A percentile compares a stretch with the other conserved stretches of the same genome.
Conservation (phyloP, 805 yeast genomes). For the Geotrichum ghanense region DNA sequence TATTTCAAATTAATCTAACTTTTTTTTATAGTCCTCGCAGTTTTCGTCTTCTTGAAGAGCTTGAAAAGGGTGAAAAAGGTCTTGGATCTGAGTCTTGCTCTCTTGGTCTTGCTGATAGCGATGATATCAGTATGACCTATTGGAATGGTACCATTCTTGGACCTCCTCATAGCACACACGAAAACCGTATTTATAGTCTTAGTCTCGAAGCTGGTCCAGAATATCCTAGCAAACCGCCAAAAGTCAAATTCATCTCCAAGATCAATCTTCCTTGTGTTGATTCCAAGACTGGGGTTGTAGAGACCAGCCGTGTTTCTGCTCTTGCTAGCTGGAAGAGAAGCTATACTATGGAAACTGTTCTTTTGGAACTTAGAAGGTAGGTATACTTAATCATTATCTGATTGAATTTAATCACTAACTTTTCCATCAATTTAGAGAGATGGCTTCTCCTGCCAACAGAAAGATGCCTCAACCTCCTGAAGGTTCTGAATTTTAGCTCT, state of each 20-base stretch:
- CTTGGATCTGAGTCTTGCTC: constrained; percentile 95
- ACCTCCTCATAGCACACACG: constrained; percentile 87
- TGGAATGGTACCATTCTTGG: constrained; percentile 99
- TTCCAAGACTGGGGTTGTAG: constrained; percentile 41
- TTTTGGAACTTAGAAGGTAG: constrained; percentile 69
- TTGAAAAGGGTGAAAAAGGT: constrained; percentile 97
- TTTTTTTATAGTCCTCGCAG: constrained; percentile 57
- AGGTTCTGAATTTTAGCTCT: constrained; percentile 52
- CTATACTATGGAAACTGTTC: constrained; percentile 88
- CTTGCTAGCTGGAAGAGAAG: constrained; percentile 78
- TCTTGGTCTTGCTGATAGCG: constrained; percentile 81
- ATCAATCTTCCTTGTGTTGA: constrained; percentile 91
- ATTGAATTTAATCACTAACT: neutral
- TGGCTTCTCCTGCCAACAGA: constrained; percentile 77
- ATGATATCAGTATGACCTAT: constrained; percentile 83
- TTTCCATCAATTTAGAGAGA: constrained; percentile 33
- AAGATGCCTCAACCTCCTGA: constrained; percentile 87
- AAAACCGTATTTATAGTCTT: constrained; percentile 83
- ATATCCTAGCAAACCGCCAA: constrained; percentile 87
- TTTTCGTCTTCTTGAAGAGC: constrained; percentile 87
- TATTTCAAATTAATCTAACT: too few relatives aligned
- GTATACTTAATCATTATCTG: neutral
- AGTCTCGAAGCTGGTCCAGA: constrained; percentile 68
- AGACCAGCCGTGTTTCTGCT: constrained; percentile 45
- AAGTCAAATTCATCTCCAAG: constrained; percentile 66